Conservation (phyloP, 164 flowering plant species). For the Macadamia tetraphylla region DNA sequence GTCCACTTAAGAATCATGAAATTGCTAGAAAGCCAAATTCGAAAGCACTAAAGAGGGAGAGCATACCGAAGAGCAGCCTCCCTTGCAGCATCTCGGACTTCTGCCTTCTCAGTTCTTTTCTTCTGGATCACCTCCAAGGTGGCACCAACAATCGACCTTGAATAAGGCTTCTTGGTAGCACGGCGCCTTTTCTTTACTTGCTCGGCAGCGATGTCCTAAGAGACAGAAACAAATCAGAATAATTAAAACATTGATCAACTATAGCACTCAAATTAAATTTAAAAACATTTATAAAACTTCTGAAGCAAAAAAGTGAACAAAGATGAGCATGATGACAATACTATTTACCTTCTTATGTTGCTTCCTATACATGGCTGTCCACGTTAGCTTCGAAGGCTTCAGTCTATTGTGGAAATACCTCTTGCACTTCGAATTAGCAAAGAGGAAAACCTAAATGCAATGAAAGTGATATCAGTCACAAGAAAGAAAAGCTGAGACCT, state of each 20-base stretch:
- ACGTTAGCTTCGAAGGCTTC: slow-evolving; percentile 83
- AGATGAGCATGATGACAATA: no score
- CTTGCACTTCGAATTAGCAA: slow-evolving; percentile 79
- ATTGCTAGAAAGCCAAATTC: not conserved
- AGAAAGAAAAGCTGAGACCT: not conserved
- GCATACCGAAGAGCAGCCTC: slow-evolving; percentile 46
- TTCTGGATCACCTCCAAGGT: slow-evolving; percentile 49
- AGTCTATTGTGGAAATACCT: slow-evolving; percentile 76
- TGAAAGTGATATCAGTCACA: not conserved
- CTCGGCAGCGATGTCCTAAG: slow-evolving; percentile 39
- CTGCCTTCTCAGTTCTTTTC: slow-evolving; percentile 43
- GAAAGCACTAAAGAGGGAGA: not conserved
- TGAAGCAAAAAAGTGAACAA: no score
- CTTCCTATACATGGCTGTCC: slow-evolving; percentile 63
- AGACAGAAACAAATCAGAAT: not conserved
- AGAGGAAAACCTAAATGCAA: slow-evolving; percentile 37
- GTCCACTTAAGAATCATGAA: no score
- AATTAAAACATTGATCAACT: no score
- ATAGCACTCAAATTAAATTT: no score
- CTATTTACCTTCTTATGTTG: slow-evolving; percentile 49
- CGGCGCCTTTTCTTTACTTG: slow-evolving; percentile 48
- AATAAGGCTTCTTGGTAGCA: slow-evolving; percentile 39
- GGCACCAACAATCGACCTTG: slow-evolving; percentile 49
- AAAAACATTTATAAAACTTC: no score
- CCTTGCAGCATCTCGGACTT: slow-evolving; percentile 47